Base-by-base conservation (phyloP, 1,284 basidiomycete genomes). In the Sanghuangporus baumii region DNA sequence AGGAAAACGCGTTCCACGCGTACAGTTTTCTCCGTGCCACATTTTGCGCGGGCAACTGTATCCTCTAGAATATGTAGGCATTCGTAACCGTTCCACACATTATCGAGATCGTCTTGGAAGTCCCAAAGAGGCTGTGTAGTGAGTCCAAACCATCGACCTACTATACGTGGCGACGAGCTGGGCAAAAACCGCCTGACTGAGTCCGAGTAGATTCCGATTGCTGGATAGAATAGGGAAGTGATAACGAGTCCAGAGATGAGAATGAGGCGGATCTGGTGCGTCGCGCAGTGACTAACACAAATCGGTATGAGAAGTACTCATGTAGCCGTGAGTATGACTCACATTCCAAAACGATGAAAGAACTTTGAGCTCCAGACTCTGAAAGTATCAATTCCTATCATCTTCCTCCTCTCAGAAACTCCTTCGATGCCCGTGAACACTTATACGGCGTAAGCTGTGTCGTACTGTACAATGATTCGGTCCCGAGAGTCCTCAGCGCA, bases 161-260 rank as follows among this genome's bases (percentile, higher is more conserved):
- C 78, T 37, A 89, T 79, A 59, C 77, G 75, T 54, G 81, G 75
- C 64, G 82, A 82, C 68, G 81, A 78, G 48, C 76, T 76, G 57
- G 87, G 83, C 59, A 86, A 79, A 50, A 85, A 84, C 65, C 82
- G 82, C 0, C 83, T 82, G 63, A 85, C 82, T 6, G 87, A 84
- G 1, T 88, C 87, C 36, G 89, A 85, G 73, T 94, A 95, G 58
- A 93, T 82, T 52, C 92, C 87, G 55, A 97, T 83, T 9, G 94
- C 93, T 4, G 94, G 94, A 70, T 95, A 98, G 73, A 96, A 93
- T 57, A 99, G 86, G 47, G 93, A 94, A 54, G 95, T 96, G 77
- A 99, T 98, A 70, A 98, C 93, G 65, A 98, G 83, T 64, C 91
- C 90, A 62, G 94, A 96, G 64, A 97, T 89, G 66, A 99, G 83